Conservation (phyloP, 345 rosid genomes). For the Lagerstroemia speciosa region DNA sequence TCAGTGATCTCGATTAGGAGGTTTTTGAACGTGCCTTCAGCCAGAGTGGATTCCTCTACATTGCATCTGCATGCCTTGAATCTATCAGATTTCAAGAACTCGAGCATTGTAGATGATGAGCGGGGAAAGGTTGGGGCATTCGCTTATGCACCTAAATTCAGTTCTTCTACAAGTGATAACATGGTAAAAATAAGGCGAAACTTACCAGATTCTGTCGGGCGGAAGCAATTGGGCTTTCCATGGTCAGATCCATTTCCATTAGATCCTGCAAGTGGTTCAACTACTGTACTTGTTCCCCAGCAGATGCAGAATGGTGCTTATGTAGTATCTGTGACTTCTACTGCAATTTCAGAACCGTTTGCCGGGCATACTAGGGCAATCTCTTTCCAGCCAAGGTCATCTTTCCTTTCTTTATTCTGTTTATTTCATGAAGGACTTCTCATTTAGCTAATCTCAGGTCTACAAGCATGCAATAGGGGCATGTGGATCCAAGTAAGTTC, state of each 20-base stretch:
- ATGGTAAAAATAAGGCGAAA: conserved; percentile 47
- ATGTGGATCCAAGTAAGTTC: neutral
- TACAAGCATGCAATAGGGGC: neutral
- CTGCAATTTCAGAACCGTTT: conserved; percentile 52
- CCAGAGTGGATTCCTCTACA: conserved; percentile 12
- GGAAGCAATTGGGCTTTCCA: conserved; percentile 27
- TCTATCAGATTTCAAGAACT: conserved; percentile 20
- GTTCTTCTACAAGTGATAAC: conserved; percentile 41
- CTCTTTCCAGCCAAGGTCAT: conserved; percentile 66
- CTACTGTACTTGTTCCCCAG: conserved; percentile 63
- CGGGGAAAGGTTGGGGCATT: conserved; percentile 54
- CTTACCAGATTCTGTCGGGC: conserved; percentile 32
- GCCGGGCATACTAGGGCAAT: conserved; percentile 73
- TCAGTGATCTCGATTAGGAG: conserved; percentile 26
- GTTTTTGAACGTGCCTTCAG: conserved; percentile 13
- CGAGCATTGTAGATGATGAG: conserved; percentile 28
- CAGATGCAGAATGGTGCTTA: conserved; percentile 53
- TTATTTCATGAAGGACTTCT: neutral
- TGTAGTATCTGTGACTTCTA: conserved; percentile 65
- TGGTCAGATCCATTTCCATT: conserved; percentile 83
- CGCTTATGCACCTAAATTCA: conserved; percentile 58
- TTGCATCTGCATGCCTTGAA: neutral
- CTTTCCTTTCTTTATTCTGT: neutral
- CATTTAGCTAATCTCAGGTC: neutral
- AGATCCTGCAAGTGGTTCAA: conserved; percentile 76